A percentile compares a stretch with the other conserved stretches of the same genome.
Evolutionary conservation across 129 eudicot genomes (phyloP).

Genomic region (Oenanthe sinensis): DNA sequence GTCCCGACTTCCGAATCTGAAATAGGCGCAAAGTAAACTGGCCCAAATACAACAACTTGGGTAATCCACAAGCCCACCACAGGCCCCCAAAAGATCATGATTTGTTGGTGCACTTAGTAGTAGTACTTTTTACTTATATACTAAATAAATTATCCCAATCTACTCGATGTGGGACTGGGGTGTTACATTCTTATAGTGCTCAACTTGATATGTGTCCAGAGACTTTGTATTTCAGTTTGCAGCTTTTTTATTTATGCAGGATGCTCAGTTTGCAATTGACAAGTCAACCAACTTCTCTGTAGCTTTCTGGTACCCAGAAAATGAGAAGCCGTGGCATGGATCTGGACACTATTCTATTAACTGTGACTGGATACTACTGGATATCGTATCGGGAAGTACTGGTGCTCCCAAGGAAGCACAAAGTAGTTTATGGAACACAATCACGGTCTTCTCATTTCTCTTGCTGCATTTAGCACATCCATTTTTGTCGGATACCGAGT

Average conservation of each 20-base stretch:
- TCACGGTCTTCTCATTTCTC: background rate
- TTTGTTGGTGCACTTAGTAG: too few relatives aligned
- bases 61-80: too few relatives aligned
- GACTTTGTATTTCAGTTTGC: background rate
- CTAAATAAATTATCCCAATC: too few relatives aligned
- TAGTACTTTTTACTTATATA: too few relatives aligned
- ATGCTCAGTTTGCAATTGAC: conserved; percentile 8
- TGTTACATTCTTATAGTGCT: background rate
- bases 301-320: conserved; percentile 13
- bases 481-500: background rate
- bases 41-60: too few relatives aligned
- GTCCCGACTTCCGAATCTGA: too few relatives aligned
- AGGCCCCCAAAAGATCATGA: too few relatives aligned
- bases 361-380: conserved; percentile 9
- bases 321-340: conserved; percentile 7
- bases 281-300: conserved; percentile 1
- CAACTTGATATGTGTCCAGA: background rate
- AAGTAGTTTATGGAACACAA: conserved; percentile 6
- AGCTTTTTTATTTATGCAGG: background rate
- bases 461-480: conserved; percentile 9
- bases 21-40: too few relatives aligned
- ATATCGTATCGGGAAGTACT: conserved; percentile 3
- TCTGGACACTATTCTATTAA: conserved; percentile 9
- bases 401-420: background rate
- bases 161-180: too few relatives aligned